phyloP scores from a whole-genome alignment of 2,329 filamentous ascomycete genomes.

The Orbilia ellipsospora region DNA sequence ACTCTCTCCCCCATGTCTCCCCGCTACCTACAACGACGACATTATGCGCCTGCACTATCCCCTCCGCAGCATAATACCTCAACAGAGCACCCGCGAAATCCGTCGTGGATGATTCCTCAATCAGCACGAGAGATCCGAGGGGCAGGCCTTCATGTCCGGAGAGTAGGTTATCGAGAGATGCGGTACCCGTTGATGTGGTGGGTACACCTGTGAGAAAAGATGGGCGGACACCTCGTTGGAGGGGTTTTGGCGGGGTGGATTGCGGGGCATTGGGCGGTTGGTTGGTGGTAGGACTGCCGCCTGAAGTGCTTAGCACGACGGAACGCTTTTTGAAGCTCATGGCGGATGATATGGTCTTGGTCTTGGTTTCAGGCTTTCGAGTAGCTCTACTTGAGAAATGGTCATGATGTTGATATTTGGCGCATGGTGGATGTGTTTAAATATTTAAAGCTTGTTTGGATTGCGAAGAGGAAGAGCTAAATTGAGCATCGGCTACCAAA shows the following conservation, averaged over 20 bases:
- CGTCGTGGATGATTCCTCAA: constrained; percentile 88
- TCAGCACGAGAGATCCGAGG: constrained; percentile 80
- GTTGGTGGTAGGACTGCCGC: not conserved
- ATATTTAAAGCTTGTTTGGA: too few species aligned
- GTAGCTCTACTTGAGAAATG: not conserved
- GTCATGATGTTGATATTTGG: constrained; percentile 29
- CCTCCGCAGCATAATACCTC: constrained; percentile 91
- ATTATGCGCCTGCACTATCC: constrained; percentile 87
- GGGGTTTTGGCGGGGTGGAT: constrained; percentile 42
- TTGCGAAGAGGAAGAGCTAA: too few species aligned
- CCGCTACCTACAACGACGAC: constrained; percentile 85
- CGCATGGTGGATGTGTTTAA: not conserved
- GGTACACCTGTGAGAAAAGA: constrained; percentile 88
- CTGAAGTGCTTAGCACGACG: constrained; percentile 65
- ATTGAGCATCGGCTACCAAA: too few species aligned
- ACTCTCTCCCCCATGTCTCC: constrained; percentile 81
- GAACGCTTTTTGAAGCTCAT: constrained; percentile 79
- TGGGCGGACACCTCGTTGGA: constrained; percentile 70
- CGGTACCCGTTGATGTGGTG: constrained; percentile 90
- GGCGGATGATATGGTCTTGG: constrained; percentile 37
- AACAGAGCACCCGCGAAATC: constrained; percentile 89
- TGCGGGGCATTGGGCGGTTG: constrained; percentile 52
- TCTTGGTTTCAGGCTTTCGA: not conserved
- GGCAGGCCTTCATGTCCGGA: constrained; percentile 87
- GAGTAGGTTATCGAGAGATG: constrained; percentile 83